Evolutionary conservation across 331 rosid genomes (phyloP).

Genomic region (Cydonia oblonga): DNA sequence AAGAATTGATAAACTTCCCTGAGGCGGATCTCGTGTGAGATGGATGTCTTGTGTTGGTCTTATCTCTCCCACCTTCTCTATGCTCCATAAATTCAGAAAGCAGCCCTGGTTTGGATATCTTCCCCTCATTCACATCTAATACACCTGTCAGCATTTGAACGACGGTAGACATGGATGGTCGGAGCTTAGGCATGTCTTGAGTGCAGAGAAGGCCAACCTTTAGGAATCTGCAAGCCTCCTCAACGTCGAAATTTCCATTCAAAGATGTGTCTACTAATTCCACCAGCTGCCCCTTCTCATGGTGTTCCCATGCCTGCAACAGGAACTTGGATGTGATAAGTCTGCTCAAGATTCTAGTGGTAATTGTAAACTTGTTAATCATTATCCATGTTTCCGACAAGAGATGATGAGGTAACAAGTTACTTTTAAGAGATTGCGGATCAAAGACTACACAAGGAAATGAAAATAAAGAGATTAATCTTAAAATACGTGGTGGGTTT

Average conservation of each 20-base stretch:
- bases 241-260: conserved; percentile 27
- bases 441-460: too few species aligned
- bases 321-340: neutral
- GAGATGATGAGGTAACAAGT: neutral
- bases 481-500: neutral
- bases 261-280: conserved; percentile 41
- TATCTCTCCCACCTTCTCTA: conserved; percentile 15
- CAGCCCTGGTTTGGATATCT: conserved; percentile 59
- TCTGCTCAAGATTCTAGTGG: neutral
- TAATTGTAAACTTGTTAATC: neutral
- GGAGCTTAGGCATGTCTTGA: conserved; percentile 65
- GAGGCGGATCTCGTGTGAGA: conserved; percentile 16
- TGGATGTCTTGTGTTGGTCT: conserved; percentile 17
- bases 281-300: conserved; percentile 41
- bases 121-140: conserved; percentile 28
- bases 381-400: neutral
- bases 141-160: conserved; percentile 58
- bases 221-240: conserved; percentile 59
- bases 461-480: neutral
- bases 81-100: conserved; percentile 44
- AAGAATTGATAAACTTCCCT: conserved; percentile 31
- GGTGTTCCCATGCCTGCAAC: conserved; percentile 60
- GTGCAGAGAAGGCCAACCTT: conserved; percentile 83
- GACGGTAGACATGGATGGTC: conserved; percentile 73
- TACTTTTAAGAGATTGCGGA: neutral